These are phyloP conservation scores for Saccharomyces kudriavzevii DNA, from an alignment of 805 yeast genomes.

Conservation along the genomic window DNA sequence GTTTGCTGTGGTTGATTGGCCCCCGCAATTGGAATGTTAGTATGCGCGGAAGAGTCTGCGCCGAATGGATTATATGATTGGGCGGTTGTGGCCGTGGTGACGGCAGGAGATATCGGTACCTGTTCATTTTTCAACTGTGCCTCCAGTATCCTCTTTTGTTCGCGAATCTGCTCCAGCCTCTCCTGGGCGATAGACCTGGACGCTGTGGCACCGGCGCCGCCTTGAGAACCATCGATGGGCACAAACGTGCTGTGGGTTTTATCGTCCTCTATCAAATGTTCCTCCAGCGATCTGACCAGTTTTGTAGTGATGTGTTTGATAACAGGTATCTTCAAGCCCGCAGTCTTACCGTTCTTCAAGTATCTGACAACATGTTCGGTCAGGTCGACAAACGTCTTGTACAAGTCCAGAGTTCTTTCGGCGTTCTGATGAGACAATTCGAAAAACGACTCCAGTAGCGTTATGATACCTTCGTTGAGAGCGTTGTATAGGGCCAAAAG, in stretches of 20 bases:
- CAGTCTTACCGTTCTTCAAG: conserved; percentile 81
- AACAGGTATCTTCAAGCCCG: conserved; percentile 88
- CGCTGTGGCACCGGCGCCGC: conserved; percentile 7
- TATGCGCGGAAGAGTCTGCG: conserved; percentile 2
- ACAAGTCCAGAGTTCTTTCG: conserved; percentile 73
- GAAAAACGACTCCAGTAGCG: conserved; percentile 86
- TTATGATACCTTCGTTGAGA: conserved; percentile 91
- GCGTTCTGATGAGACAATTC: conserved; percentile 86
- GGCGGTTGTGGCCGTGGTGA: conserved; percentile 12
- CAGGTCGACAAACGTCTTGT: conserved; percentile 75
- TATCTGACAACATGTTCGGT: conserved; percentile 84
- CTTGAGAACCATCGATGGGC: conserved; percentile 9
- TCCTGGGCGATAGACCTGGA: conserved; percentile 25
- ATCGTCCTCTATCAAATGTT: conserved; percentile 76
- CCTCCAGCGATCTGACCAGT: conserved; percentile 75
- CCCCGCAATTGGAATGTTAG: not conserved
- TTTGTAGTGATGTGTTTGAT: conserved; percentile 97
- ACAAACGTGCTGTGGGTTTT: conserved; percentile 15
- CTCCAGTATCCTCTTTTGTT: conserved; percentile 26
- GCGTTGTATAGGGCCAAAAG: conserved; percentile 79
- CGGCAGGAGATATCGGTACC: conserved; percentile 19
- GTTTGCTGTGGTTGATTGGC: conserved; percentile 1
- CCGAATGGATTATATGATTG: conserved; percentile 29
- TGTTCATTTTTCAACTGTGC: conserved; percentile 28
- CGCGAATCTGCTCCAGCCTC: conserved; percentile 30